Conservation (phyloP, 179 eudicot genomes). For the Gypsophila paniculata region DNA sequence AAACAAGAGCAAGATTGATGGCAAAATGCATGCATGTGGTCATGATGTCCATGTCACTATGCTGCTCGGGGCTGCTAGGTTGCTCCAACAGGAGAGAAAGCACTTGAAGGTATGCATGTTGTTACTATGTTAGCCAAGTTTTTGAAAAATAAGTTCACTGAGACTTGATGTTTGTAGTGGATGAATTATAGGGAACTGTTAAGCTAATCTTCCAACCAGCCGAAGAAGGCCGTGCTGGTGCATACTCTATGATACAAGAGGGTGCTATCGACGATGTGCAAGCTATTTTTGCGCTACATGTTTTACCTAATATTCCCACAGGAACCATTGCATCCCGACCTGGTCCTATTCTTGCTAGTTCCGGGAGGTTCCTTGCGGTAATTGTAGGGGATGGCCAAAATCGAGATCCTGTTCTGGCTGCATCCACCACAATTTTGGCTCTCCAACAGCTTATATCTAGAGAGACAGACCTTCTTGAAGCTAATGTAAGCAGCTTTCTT, state of each 20-base stretch:
- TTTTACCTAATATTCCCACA: slow-evolving; percentile 34
- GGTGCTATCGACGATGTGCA: slow-evolving; percentile 45
- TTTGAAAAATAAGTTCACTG: neutral
- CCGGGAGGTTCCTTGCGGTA: slow-evolving; percentile 45
- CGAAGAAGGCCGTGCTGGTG: slow-evolving; percentile 71
- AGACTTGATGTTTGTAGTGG: slow-evolving; percentile 32
- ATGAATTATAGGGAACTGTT: slow-evolving; percentile 50
- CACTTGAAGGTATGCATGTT: slow-evolving; percentile 31
- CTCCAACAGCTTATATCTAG: slow-evolving; percentile 54
- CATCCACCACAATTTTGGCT: slow-evolving; percentile 35
- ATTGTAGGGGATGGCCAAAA: slow-evolving; percentile 33
- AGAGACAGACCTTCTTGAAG: slow-evolving; percentile 50
- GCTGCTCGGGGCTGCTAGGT: slow-evolving; percentile 67
- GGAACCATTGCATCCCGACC: slow-evolving; percentile 43
- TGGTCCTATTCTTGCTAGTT: slow-evolving; percentile 49
- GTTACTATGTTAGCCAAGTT: neutral
- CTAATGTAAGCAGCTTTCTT: slow-evolving; percentile 31
- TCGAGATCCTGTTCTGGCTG: slow-evolving; percentile 42
- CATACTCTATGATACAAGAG: slow-evolving; percentile 53
- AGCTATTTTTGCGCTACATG: slow-evolving; percentile 63
- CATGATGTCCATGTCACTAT: slow-evolving; percentile 64
- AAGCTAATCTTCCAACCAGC: slow-evolving; percentile 72
- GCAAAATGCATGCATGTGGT: slow-evolving; percentile 72
- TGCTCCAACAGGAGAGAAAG: slow-evolving; percentile 39
- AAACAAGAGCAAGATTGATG: slow-evolving; percentile 50